Evolutionary conservation across 2,329 filamentous ascomycete species (phyloP).

Genomic region (Penicillium aurantiogriseum): DNA sequence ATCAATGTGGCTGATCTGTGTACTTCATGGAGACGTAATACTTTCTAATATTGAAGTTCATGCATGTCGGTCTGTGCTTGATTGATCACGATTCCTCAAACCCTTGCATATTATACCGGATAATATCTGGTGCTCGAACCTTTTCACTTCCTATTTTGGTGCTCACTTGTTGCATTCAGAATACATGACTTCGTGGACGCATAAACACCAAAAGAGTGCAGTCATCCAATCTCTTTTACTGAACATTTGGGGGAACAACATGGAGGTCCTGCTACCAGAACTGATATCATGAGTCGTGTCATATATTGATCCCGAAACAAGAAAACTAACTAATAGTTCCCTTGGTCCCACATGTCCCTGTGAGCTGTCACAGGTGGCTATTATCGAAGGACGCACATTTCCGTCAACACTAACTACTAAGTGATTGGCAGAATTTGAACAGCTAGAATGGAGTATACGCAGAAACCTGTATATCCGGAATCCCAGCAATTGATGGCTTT

Average conservation of each 20-base stretch:
- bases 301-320: neutral
- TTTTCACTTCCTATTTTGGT: neutral
- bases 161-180: neutral
- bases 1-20: slow-evolving; percentile 2
- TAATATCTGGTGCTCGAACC: neutral
- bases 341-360: neutral
- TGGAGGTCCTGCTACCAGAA: neutral
- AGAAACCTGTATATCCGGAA: neutral
- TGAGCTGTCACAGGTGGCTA: neutral
- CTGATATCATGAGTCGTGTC: neutral
- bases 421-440: neutral
- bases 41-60: neutral
- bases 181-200: neutral
- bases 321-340: neutral
- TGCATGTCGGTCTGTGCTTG: neutral
- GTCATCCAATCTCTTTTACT: neutral
- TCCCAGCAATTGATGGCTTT: neutral
- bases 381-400: neutral
- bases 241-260: neutral
- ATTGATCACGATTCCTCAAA: neutral
- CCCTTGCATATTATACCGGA: neutral
- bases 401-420: neutral
- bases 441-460: neutral
- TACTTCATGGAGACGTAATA: slow-evolving; percentile 1
- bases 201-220: neutral